Evolutionary conservation across 1,139 yeast genomes (phyloP).

Genomic region (Eremothecium coryli): DNA sequence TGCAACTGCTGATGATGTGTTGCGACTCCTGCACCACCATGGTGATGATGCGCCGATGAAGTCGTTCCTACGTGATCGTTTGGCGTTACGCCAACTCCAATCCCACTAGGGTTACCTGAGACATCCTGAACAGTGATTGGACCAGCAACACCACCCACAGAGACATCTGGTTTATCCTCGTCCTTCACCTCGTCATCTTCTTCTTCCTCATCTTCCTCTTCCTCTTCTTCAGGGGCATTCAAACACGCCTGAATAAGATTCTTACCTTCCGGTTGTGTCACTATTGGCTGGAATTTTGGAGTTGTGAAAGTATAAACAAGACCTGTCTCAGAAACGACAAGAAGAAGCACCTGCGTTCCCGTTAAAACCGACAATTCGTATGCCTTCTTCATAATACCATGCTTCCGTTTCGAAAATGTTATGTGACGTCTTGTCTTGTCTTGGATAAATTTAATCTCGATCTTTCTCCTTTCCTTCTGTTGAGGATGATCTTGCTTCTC

Average conservation of each 20-base stretch:
- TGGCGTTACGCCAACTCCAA: constrained; percentile 6
- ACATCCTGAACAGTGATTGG: constrained; percentile 6
- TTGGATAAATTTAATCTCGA: constrained; percentile 92
- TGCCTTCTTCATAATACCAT: constrained; percentile 98
- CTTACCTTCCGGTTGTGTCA: constrained; percentile 94
- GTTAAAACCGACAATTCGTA: constrained; percentile 92
- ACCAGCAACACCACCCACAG: constrained; percentile 7
- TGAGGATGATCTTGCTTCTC: constrained; percentile 9
- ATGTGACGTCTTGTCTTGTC: constrained; percentile 97
- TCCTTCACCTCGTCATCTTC: constrained; percentile 18
- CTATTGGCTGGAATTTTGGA: constrained; percentile 94
- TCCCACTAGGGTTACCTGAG: constrained; percentile 6
- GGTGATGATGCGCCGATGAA: constrained; percentile 17
- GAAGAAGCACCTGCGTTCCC: constrained; percentile 87
- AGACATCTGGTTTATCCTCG: constrained; percentile 9
- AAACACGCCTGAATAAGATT: constrained; percentile 93
- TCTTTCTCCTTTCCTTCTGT: constrained; percentile 73
- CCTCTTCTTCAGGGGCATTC: constrained; percentile 68
- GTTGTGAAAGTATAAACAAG: constrained; percentile 97
- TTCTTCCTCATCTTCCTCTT: constrained; percentile 51
- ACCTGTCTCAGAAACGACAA: constrained; percentile 96
- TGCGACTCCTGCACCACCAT: constrained; percentile 36
- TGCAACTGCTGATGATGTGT: constrained; percentile 17
- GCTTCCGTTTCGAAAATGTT: constrained; percentile 94
- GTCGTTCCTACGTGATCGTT: constrained; percentile 9